A percentile compares a stretch with the other conserved stretches of the same genome.
phyloP scores from a whole-genome alignment of 2,329 filamentous ascomycete genomes.

The Alternaria sp. region DNA sequence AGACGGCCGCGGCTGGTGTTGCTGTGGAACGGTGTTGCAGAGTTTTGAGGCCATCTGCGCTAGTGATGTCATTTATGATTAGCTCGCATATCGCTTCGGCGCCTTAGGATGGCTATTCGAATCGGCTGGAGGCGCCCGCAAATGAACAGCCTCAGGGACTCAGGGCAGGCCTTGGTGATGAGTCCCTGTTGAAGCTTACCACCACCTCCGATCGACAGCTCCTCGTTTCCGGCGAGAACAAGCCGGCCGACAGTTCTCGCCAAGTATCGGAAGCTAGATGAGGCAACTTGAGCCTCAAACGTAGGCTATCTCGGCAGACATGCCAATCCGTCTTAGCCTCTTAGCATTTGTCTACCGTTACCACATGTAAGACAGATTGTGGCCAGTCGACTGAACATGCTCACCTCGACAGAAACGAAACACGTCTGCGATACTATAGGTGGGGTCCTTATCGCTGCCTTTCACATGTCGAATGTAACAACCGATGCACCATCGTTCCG shows the following conservation, averaged over 20 bases:
- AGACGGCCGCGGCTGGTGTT: constrained; percentile 41
- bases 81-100: constrained; percentile 28
- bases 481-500: background rate
- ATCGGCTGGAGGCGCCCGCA: constrained; percentile 6
- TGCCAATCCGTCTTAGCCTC: constrained; percentile 8
- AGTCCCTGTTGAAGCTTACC: constrained; percentile 1
- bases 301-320: constrained; percentile 14
- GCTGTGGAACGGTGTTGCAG: constrained; percentile 33
- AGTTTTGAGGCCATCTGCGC: constrained; percentile 29
- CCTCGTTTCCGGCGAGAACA: constrained; percentile 24
- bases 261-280: constrained; percentile 21
- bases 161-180: constrained; percentile 1
- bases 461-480: constrained; percentile 1
- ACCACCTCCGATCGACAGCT: constrained; percentile 18
- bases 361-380: background rate
- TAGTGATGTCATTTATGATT: constrained; percentile 37
- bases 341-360: background rate
- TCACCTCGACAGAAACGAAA: background rate
- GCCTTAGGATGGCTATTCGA: constrained; percentile 10
- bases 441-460: background rate
- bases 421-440: background rate
- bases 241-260: constrained; percentile 28
- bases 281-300: constrained; percentile 29
- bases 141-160: constrained; percentile 22
- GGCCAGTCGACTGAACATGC: background rate